Base-by-base conservation (phyloP, 2,329 filamentous ascomycete genomes). In the Xylariales sp. region DNA sequence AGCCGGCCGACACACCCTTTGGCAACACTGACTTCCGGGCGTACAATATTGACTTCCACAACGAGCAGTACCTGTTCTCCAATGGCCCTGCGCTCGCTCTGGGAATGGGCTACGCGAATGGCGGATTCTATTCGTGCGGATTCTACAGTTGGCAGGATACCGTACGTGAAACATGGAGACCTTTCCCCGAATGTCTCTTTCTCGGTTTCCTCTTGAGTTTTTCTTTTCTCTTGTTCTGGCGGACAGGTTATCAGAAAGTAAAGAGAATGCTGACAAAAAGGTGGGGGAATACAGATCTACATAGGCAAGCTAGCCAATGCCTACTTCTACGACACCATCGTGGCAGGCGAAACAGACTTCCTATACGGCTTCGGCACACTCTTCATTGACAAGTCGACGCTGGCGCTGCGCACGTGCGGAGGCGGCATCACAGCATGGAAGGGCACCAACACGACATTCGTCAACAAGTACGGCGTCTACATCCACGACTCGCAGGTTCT, bases 361-460 rank as follows among this genome's bases (percentile, higher is more conserved):
- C 62, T 85, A 14, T 85, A 83, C 52, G 80, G 79, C 10, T 83
- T 83, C 51, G 81, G 80, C 21, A 84, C 80, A 0, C 66, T 74
- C 4, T 85, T 74, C 67, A 65, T 83, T 29, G 66, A 76, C 38
- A 62, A 67, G 4, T 76, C 72, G 2, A 61, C 63, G 0, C 57
- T 85, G 2, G 61, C 65, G 0, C 66, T 85, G 10, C 73, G 81
- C 8, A 65, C 60, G 47, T 85, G 81, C 47, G 77, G 78, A 5
- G 81, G 81, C n/a, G 81, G 81, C 12, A 77, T 85, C 38, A 82
- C 78, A 0, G 81, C 81, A 0, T 85, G 81, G 81, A 85, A 85
- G 50, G 78, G 65, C 4, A 59, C 74, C 0, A 83, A 83, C 56
- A 84, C 79, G 0, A 82, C 78, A 0, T 82, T 78, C 37, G 55